These are phyloP conservation scores for Panaeolus cyanescens DNA, from an alignment of 768 basidiomycete species.

Conservation along the genomic window DNA sequence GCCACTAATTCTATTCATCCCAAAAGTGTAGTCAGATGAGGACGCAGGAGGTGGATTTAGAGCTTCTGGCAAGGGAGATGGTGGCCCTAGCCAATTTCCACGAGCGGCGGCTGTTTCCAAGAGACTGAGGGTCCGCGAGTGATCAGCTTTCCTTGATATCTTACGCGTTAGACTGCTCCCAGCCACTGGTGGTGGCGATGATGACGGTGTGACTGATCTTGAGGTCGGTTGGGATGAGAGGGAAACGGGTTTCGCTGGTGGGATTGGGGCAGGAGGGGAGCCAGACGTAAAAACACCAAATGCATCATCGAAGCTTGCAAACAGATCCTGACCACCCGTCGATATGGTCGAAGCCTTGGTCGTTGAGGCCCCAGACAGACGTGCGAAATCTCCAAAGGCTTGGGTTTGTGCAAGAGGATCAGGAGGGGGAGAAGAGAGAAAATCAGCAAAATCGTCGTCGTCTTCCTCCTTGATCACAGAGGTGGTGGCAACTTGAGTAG, in stretches of 20 bases:
- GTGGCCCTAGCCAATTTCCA: constrained; percentile 51
- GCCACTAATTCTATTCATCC: background rate
- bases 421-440: constrained; percentile 36
- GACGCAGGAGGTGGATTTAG: constrained; percentile 32
- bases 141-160: constrained; percentile 43
- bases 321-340: background rate
- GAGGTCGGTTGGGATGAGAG: constrained; percentile 16
- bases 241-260: constrained; percentile 14
- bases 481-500: constrained; percentile 19
- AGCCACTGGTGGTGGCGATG: constrained; percentile 12
- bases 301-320: background rate
- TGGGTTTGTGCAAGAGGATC: constrained; percentile 12
- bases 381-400: constrained; percentile 9
- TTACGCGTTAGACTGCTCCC: constrained; percentile 19
- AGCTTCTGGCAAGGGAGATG: constrained; percentile 44
- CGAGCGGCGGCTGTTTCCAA: constrained; percentile 57
- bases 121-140: constrained; percentile 58
- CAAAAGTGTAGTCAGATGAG: background rate
- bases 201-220: background rate
- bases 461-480: constrained; percentile 27
- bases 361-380: background rate
- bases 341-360: background rate
- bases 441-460: constrained; percentile 60
- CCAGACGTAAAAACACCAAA: constrained; percentile 16
- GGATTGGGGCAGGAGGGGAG: constrained; percentile 7